Base-by-base conservation (phyloP, 2,329 filamentous ascomycete species). In the Pseudogymnoascus sp. region DNA sequence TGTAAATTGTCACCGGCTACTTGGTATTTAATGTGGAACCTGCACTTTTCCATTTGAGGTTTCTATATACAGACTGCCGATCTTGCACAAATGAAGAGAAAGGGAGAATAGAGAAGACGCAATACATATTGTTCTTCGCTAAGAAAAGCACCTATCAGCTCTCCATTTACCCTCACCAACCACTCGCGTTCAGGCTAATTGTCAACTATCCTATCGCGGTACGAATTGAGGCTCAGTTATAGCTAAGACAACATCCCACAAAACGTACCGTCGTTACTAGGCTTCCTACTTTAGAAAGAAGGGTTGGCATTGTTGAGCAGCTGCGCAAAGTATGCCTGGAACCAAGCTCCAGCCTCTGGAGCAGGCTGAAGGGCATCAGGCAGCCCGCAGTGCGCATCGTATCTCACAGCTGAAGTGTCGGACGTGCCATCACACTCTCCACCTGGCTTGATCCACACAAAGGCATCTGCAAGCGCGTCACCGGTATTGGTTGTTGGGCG, bases 391-490 rank as follows among this genome's bases (percentile, higher is more conserved):
- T 80, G 75, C 24, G 71, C 72, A 69, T 84, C 81, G 69, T 81
- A 84, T 60, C 80, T 74, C 5, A 70, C 58, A 8, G 79, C 72
- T 31, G 67, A 68, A 29, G 69, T 72, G 62, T 79, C 67, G 2
- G 74, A 77, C 26, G 73, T 75, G 65, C 73, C 73, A 63, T 74
- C 72, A 61, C 68, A 69, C 70, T 82, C 80, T 64, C 80, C 79
- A 65, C 86, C 86, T 4, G 86, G 86, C 79, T 88, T 89, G 67
- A 88, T 76, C 86, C 86, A 88, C 62, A 88, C 85, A 66, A 88
- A 85, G 40, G 85, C 84, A 71, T 89, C 86, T 35, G 81, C 76
- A 15, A 85, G 75, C 1, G 73, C 69, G 64, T 84, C 78, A 11
- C 81, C 83, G 7, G 85, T 88, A 69, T 82, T 76, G n/a, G 83